These are phyloP conservation scores for Olyra latifolia DNA, from an alignment of 176 grass and related monocot species.

Conservation along the genomic window DNA sequence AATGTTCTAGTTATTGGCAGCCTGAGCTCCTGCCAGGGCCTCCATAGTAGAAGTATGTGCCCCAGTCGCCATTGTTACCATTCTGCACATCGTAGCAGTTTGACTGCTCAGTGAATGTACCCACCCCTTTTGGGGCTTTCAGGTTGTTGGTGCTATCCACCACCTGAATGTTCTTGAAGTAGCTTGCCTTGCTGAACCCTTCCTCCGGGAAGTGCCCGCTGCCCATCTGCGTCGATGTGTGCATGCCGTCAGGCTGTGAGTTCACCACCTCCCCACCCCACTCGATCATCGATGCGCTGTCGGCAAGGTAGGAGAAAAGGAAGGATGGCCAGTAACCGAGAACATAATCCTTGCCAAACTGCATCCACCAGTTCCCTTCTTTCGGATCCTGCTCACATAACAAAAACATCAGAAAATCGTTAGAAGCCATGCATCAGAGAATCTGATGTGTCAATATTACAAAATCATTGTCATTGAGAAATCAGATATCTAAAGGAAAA, in stretches of 20 bases:
- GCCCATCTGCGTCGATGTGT: slow-evolving; percentile 90
- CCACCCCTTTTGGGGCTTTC: slow-evolving; percentile 48
- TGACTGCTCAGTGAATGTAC: slow-evolving; percentile 72
- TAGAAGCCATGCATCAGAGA: not conserved
- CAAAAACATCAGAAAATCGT: not conserved
- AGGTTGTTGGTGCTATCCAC: slow-evolving; percentile 81
- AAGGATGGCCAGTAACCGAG: slow-evolving; percentile 96
- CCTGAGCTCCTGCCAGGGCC: slow-evolving; percentile 89
- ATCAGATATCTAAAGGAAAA: not conserved
- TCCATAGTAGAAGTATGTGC: slow-evolving; percentile 93
- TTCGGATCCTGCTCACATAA: slow-evolving; percentile 72
- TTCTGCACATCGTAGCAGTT: slow-evolving; percentile 84
- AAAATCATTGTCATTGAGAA: not conserved
- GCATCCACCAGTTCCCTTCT: slow-evolving; percentile 98
- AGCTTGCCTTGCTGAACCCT: slow-evolving; percentile 87
- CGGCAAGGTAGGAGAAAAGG: slow-evolving; percentile 74
- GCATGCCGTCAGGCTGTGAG: slow-evolving; percentile 59
- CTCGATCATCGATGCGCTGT: slow-evolving; percentile 88
- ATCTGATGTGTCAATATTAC: not conserved
- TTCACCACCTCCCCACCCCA: slow-evolving; percentile 97
- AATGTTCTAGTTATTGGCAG: slow-evolving; percentile 41
- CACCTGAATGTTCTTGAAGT: slow-evolving; percentile 87
- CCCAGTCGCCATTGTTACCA: slow-evolving; percentile 81
- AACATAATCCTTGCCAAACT: slow-evolving; percentile 82
- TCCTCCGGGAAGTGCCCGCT: slow-evolving; percentile 85